Percentiles rank a stretch among this genome's conserved stretches.
Evolutionary conservation across 1,139 yeast genomes (phyloP).

Genomic region (Blastobotrys elegans): DNA sequence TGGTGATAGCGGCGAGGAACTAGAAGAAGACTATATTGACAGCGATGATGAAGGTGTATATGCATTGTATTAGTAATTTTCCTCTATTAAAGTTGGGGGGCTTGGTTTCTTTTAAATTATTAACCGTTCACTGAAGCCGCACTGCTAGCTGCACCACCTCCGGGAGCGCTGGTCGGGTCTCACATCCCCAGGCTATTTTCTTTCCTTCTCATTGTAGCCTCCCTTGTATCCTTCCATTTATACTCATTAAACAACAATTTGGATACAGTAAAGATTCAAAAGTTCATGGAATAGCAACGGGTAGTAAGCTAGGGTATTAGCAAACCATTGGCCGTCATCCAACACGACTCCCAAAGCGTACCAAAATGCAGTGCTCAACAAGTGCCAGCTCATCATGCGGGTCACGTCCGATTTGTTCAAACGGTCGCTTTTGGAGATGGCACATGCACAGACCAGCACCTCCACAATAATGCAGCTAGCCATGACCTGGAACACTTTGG

Average conservation of each 20-base stretch:
- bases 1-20: too few relatives aligned
- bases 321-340: neutral
- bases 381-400: neutral
- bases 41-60: too few relatives aligned
- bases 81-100: too few relatives aligned
- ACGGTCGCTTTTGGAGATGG: neutral
- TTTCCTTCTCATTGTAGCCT: too few relatives aligned
- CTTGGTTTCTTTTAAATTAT: too few relatives aligned
- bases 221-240: too few relatives aligned
- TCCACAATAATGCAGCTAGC: slow-evolving; percentile 3
- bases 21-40: too few relatives aligned
- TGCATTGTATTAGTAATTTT: too few relatives aligned
- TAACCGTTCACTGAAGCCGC: too few relatives aligned
- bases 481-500: slow-evolving; percentile 2
- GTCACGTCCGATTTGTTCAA: neutral
- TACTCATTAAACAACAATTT: neutral
- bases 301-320: neutral
- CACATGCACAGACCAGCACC: neutral
- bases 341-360: neutral
- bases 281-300: slow-evolving; percentile 10
- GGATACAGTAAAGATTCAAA: slow-evolving; percentile 9
- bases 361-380: slow-evolving; percentile 4
- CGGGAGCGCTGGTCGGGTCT: too few relatives aligned
- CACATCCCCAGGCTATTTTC: too few relatives aligned
- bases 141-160: too few relatives aligned